Base-by-base conservation (phyloP, 75 land plant genomes). In the Cryptomeria japonica region DNA sequence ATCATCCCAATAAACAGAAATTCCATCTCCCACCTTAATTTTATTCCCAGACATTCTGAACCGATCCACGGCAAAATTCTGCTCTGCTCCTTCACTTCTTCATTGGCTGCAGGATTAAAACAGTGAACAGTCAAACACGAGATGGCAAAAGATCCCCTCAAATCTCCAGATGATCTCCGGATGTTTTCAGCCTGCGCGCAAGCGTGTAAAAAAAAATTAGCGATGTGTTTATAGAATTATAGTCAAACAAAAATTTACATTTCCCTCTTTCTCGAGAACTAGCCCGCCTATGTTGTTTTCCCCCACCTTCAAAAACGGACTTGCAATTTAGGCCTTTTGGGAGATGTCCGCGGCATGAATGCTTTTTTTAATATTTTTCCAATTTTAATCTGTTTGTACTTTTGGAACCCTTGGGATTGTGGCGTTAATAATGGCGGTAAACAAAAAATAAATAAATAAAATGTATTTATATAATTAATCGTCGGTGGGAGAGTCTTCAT, bases 1-100 rank as follows among this genome's bases (percentile, higher is more conserved):
- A 1, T 22, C 68, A 41, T 76, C 89, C 90, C 89, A 89, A 64
- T 64, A 88, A 11, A 89, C 89, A 0, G 89, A 80, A 39, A 88
- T 89, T 11, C 86, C 86, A 68, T 64, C 85, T 22, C 90, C 90
- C 41, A 19, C 89, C 64, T 76, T 53, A 4, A 76, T 80, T 47
- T 47, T 72, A 53, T 31, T 3, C 3, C 44, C 87, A 42, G 75
- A 56, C 88, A 86, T 88, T 55, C 32, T 51, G 53, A 0, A 51
- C 89, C 70, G 49, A 44, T 11, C 47, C 49, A n/a, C 3, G 39
- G 46, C 84, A 8, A 82, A 32, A 34, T 73, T 73, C 77, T 2
- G 37, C 32, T 14, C 14, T 19, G 5, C 28, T 79, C 22, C 25
- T 19, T 79, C 82, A 79, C 2, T 34, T 39, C 42, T 39, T 25